A percentile compares a stretch with the other conserved stretches of the same genome.
These are phyloP conservation scores for Penicillium sp. DNA, from an alignment of 2,329 filamentous ascomycete genomes.

Conservation along the genomic window DNA sequence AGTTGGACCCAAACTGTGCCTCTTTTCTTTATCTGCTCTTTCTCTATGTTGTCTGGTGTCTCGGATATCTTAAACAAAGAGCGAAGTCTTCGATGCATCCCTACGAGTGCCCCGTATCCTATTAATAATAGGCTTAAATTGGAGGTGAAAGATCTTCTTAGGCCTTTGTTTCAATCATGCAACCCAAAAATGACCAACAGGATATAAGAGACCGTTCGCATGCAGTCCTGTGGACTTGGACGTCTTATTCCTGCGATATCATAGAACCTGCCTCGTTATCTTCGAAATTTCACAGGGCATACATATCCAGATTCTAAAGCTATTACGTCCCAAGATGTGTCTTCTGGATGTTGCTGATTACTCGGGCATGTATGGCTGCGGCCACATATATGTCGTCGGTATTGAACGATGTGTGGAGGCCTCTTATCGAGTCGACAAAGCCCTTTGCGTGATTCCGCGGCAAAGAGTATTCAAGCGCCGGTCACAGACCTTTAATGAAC, in stretches of 20 bases:
- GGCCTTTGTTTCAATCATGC: not conserved
- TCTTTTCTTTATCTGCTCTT: not conserved
- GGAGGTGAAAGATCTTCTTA: not conserved
- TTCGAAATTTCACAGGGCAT: not conserved
- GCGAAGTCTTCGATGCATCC: not conserved
- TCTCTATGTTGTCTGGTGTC: not conserved
- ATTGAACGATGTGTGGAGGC: slow-evolving; percentile 2
- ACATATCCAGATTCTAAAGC: not conserved
- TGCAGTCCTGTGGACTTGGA: not conserved
- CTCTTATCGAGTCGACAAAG: not conserved
- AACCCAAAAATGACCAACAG: not conserved
- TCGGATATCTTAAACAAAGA: not conserved
- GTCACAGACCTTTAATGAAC: slow-evolving; percentile 1
- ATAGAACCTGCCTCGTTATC: not conserved
- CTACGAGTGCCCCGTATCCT: not conserved
- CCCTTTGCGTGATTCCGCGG: not conserved
- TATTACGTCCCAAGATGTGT: slow-evolving; percentile 7
- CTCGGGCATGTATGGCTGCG: slow-evolving; percentile 6
- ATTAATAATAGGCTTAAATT: not conserved
- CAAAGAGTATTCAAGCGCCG: not conserved
- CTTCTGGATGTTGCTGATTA: slow-evolving; percentile 4
- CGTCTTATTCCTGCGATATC: not conserved
- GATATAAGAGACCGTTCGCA: not conserved
- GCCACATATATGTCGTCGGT: slow-evolving; percentile 6
- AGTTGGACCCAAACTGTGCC: not conserved